phyloP scores from a whole-genome alignment of 495 filamentous ascomycete species.

The Amphirosellinia nigrospora region DNA sequence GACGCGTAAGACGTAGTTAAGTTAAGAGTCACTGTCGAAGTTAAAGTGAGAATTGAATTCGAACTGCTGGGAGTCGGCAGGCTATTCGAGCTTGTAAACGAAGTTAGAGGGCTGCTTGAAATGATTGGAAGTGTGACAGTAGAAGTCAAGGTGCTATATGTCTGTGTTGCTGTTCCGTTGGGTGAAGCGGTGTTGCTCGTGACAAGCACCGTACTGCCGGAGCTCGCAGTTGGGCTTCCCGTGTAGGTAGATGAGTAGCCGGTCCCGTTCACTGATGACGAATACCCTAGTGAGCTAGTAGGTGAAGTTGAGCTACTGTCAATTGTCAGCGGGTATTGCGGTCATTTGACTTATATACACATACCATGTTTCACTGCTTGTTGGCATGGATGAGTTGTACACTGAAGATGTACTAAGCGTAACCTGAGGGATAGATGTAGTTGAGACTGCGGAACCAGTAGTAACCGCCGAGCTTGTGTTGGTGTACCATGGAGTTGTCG shows the following conservation, averaged over 20 bases:
- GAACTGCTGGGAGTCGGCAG: neutral
- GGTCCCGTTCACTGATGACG: constrained; percentile 11
- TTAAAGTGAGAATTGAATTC: constrained; percentile 16
- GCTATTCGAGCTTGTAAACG: neutral
- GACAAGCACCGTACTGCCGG: neutral
- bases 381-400: neutral
- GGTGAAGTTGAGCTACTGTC: neutral
- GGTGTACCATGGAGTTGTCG: constrained; percentile 16
- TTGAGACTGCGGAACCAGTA: neutral
- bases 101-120: neutral
- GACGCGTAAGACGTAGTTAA: constrained; percentile 26
- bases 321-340: neutral
- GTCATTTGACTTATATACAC: neutral
- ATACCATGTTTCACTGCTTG: constrained; percentile 1
- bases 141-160: constrained; percentile 5
- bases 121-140: neutral
- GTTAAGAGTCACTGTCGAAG: constrained; percentile 25
- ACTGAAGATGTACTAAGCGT: neutral
- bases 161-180: neutral
- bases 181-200: neutral
- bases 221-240: neutral
- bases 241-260: constrained; percentile 2
- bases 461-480: constrained; percentile 12
- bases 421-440: neutral
- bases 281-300: neutral